Percentiles rank a stretch among this genome's conserved stretches.
phyloP scores from a whole-genome alignment of 2,329 filamentous ascomycete species.

The Beauveria caledonica region DNA sequence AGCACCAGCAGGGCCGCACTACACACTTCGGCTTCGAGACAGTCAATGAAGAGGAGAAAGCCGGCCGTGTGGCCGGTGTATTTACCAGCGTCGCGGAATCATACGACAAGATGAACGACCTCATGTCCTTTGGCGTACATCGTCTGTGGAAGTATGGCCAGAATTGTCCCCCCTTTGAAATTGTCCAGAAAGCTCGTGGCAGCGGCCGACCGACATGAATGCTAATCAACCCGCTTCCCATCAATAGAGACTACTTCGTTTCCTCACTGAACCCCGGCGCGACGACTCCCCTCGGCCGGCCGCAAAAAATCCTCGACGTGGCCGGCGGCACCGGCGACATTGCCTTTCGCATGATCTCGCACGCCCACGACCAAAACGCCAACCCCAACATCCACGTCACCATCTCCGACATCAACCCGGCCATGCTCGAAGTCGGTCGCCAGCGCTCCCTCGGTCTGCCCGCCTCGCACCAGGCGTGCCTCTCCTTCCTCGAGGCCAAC shows the following conservation, averaged over 20 bases:
- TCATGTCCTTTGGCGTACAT: slow-evolving; percentile 97
- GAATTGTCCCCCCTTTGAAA: no score
- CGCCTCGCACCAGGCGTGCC: slow-evolving; percentile 45
- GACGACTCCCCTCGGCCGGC: slow-evolving; percentile 32
- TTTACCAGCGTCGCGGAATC: slow-evolving; percentile 92
- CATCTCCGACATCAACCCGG: slow-evolving; percentile 90
- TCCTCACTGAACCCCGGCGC: slow-evolving; percentile 79
- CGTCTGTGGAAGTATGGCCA: slow-evolving; percentile 72
- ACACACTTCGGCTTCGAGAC: slow-evolving; percentile 92
- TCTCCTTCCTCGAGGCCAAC: slow-evolving; percentile 81
- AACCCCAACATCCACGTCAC: slow-evolving; percentile 78
- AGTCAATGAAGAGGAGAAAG: slow-evolving; percentile 71
- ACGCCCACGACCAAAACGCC: slow-evolving; percentile 68
- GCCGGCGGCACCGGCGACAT: slow-evolving; percentile 97
- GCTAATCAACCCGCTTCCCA: not conserved
- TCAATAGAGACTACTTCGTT: slow-evolving; percentile 74
- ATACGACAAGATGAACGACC: slow-evolving; percentile 98
- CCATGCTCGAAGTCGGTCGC: slow-evolving; percentile 84
- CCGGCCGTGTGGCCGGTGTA: slow-evolving; percentile 64
- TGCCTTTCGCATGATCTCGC: slow-evolving; percentile 89
- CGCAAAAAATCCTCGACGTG: slow-evolving; percentile 81
- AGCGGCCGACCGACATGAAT: not conserved
- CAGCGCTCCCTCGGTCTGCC: slow-evolving; percentile 60
- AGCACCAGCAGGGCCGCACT: slow-evolving; percentile 38
- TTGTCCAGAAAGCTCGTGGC: not conserved